These are phyloP conservation scores for Neofusicoccum sp. DNA, from an alignment of 2,329 filamentous ascomycete genomes.

Conservation along the genomic window DNA sequence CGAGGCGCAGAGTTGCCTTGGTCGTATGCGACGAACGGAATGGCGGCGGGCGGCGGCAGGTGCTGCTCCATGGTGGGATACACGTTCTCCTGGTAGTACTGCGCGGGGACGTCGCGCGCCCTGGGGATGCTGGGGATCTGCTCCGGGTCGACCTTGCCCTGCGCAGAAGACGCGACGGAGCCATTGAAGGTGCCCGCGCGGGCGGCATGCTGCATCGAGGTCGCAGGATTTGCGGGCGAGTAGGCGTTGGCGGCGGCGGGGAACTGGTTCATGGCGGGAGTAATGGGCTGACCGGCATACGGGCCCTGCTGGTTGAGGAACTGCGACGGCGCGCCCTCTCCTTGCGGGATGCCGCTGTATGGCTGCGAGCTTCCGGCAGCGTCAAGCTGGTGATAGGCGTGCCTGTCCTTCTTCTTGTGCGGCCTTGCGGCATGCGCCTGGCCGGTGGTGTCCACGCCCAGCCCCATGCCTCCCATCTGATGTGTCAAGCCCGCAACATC, in stretches of 20 bases:
- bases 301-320: conserved; percentile 58
- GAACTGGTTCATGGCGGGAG: conserved; percentile 61
- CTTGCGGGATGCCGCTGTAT: conserved; percentile 68
- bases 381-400: conserved; percentile 88
- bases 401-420: conserved; percentile 81
- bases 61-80: conserved; percentile 97
- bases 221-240: conserved; percentile 41
- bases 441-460: conserved; percentile 59
- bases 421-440: conserved; percentile 44
- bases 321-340: conserved; percentile 57
- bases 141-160: conserved; percentile 81
- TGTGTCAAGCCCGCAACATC: conserved; percentile 58
- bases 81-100: conserved; percentile 82
- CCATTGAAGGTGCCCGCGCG: conserved; percentile 36
- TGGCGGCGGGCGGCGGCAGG: conserved; percentile 81
- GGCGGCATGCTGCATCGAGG: conserved; percentile 39
- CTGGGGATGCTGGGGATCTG: conserved; percentile 89
- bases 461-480: conserved; percentile 77
- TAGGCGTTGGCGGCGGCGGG: conserved; percentile 61
- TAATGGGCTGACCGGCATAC: conserved; percentile 46
- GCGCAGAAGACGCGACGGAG: conserved; percentile 59
- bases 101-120: conserved; percentile 79
- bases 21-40: conserved; percentile 91
- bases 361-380: conserved; percentile 68
- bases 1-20: conserved; percentile 97